These are phyloP conservation scores for Hypholoma fasciculare DNA, from an alignment of 768 basidiomycete species.

Conservation along the genomic window DNA sequence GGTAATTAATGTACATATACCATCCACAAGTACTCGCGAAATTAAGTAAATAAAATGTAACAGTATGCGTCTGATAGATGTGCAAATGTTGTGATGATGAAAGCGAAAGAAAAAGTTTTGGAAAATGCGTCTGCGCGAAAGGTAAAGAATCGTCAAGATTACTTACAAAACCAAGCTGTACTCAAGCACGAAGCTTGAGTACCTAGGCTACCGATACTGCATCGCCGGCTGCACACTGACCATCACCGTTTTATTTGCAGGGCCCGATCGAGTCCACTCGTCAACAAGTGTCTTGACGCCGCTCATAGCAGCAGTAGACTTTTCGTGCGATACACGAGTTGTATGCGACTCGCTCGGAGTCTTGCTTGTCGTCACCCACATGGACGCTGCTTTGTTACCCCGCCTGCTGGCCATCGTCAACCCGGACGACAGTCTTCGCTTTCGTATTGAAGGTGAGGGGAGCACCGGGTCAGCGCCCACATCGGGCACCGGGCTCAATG, in stretches of 20 bases:
- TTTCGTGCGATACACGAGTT: background rate
- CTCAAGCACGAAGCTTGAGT: background rate
- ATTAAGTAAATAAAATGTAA: too few relatives aligned
- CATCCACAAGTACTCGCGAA: too few relatives aligned
- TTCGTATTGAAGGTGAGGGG: slow-evolving; percentile 8
- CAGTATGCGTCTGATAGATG: too few relatives aligned
- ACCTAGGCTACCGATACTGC: background rate
- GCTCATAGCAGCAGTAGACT: slow-evolving; percentile 21
- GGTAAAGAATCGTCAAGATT: too few relatives aligned
- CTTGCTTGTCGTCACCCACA: background rate
- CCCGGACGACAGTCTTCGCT: slow-evolving; percentile 1
- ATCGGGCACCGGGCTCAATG: background rate
- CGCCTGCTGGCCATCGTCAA: background rate
- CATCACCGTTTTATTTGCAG: slow-evolving; percentile 57
- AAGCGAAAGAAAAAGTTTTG: too few relatives aligned
- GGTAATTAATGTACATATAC: too few relatives aligned
- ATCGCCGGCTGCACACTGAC: slow-evolving; percentile 24
- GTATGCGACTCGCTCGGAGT: background rate
- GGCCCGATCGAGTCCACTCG: slow-evolving; percentile 56
- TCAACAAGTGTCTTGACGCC: slow-evolving; percentile 60
- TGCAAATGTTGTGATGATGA: too few relatives aligned
- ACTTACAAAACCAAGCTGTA: too few relatives aligned
- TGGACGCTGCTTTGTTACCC: slow-evolving; percentile 12
- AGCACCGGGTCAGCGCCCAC: background rate
- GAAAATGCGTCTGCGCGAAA: too few relatives aligned